These are phyloP conservation scores for Leccinum subgranulosum DNA, from an alignment of 768 basidiomycete species.

Conservation along the genomic window DNA sequence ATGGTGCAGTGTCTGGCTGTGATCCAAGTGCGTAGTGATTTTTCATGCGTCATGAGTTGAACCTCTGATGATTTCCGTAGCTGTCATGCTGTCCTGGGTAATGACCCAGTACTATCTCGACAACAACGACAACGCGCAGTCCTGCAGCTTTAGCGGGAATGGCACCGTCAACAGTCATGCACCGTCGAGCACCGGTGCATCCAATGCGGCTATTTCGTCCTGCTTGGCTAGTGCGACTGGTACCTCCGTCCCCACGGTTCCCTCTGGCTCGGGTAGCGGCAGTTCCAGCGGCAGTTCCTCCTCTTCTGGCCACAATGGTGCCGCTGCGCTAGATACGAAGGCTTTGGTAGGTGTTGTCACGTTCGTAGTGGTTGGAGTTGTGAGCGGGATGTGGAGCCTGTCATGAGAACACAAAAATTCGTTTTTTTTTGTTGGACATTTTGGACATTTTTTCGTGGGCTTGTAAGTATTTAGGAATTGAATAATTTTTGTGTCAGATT, in stretches of 20 bases:
- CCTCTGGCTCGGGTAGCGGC: slow-evolving; percentile 4
- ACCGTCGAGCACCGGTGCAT: slow-evolving; percentile 46
- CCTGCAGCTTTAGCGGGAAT: slow-evolving; percentile 84
- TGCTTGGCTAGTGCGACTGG: slow-evolving; percentile 64
- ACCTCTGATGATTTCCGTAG: slow-evolving; percentile 34
- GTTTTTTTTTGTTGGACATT: neutral
- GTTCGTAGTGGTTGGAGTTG: slow-evolving; percentile 35
- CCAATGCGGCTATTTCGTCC: slow-evolving; percentile 56
- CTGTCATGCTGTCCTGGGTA: slow-evolving; percentile 76
- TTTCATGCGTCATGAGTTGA: neutral
- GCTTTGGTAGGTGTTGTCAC: slow-evolving; percentile 36
- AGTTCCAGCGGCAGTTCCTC: slow-evolving; percentile 20
- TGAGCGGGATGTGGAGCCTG: slow-evolving; percentile 40
- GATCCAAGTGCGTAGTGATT: slow-evolving; percentile 60
- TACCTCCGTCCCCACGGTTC: slow-evolving; percentile 56
- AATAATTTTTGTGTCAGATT: slow-evolving; percentile 1
- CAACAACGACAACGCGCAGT: slow-evolving; percentile 50
- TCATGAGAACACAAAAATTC: neutral
- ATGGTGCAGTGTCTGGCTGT: slow-evolving; percentile 74
- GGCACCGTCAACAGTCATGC: slow-evolving; percentile 66
- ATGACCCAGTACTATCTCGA: slow-evolving; percentile 77
- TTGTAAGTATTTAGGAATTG: neutral
- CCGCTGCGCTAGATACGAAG: slow-evolving; percentile 28
- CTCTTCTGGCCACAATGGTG: slow-evolving; percentile 20
- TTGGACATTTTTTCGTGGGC: neutral